Conservation (phyloP, 202 grass and related monocot genomes). For the Tripidium arundinaceum region DNA sequence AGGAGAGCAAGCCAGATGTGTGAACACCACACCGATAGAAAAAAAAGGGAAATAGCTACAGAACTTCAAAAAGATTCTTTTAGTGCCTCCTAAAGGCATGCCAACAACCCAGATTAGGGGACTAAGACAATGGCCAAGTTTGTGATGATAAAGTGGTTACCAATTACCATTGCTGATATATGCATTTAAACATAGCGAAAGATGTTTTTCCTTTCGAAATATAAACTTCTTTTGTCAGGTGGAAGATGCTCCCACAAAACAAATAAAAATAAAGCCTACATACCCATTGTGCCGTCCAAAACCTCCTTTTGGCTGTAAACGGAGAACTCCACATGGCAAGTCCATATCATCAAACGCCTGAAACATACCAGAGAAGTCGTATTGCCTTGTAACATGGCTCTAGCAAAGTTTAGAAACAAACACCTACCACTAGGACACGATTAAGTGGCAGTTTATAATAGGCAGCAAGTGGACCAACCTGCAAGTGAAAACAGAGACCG, state of each 20-base stretch:
- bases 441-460: slow-evolving; percentile 94
- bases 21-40: background rate
- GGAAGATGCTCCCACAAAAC: background rate
- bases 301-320: slow-evolving; percentile 90
- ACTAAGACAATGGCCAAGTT: background rate
- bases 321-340: slow-evolving; percentile 88
- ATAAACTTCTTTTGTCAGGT: background rate
- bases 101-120: background rate
- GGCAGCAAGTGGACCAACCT: slow-evolving; percentile 86
- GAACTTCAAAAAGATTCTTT: background rate
- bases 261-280: slow-evolving; percentile 18
- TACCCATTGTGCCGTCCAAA: slow-evolving; percentile 89
- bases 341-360: slow-evolving; percentile 91
- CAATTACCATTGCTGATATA: background rate
- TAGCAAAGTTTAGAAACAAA: slow-evolving; percentile 5
- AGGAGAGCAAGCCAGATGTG: background rate
- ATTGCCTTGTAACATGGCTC: background rate
- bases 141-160: background rate
- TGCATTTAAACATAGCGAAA: background rate
- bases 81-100: background rate
- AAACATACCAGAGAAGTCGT: slow-evolving; percentile 30
- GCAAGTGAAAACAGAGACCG: slow-evolving; percentile 4
- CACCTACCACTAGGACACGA: slow-evolving; percentile 66
- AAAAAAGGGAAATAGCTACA: background rate
- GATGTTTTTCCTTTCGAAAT: slow-evolving; percentile 9